Percentiles rank a stretch among this genome's conserved stretches.
Evolutionary conservation across 441 rosid genomes (phyloP).

Genomic region (Pelargonium citronellum): DNA sequence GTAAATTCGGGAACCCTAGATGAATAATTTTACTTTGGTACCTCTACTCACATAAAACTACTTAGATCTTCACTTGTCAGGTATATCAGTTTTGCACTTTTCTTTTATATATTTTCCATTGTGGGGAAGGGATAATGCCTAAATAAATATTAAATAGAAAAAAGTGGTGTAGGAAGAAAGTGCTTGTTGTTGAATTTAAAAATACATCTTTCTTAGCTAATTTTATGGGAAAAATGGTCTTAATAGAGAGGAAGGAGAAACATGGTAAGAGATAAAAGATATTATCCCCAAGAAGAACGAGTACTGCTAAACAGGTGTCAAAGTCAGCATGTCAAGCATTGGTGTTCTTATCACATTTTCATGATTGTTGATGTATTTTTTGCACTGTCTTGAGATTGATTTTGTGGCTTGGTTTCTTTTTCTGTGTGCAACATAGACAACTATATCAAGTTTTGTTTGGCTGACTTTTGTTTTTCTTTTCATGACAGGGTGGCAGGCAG

Average conservation of each 20-base stretch:
- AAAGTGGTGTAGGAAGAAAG: background rate
- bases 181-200: background rate
- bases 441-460: background rate
- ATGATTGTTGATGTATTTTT: background rate
- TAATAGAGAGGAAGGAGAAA: background rate
- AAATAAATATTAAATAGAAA: too few species aligned
- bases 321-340: background rate
- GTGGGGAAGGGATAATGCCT: too few species aligned
- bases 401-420: background rate
- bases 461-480: slow-evolving; percentile 1
- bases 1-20: too few species aligned
- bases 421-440: background rate
- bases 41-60: too few species aligned
- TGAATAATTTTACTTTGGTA: too few species aligned
- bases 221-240: background rate
- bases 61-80: too few species aligned
- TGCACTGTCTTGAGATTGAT: background rate
- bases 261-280: background rate
- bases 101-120: too few species aligned
- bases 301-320: background rate
- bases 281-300: background rate
- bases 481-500: slow-evolving; percentile 50
- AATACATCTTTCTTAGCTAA: background rate
- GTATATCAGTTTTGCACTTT: too few species aligned
- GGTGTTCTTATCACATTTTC: background rate